Conservation (phyloP, 1,139 yeast species). For the Yamadazyma dushanensis region DNA sequence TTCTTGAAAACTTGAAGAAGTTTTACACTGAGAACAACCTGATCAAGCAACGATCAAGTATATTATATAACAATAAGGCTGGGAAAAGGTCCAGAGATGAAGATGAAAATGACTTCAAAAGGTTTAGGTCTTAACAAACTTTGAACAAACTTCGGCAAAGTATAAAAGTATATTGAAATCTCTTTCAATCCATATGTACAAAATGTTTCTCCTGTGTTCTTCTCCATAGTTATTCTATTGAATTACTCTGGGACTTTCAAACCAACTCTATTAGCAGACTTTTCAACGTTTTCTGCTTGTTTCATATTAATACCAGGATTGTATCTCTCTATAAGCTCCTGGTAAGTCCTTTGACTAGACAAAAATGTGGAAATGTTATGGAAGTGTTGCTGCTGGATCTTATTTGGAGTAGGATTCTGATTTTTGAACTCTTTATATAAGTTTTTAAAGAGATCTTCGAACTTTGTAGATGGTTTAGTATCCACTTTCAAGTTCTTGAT, state of each 20-base stretch:
- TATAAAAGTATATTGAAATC: slow-evolving; percentile 1
- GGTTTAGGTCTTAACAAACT: slow-evolving; percentile 5
- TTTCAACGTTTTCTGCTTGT: slow-evolving; percentile 73
- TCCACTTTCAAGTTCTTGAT: slow-evolving; percentile 24
- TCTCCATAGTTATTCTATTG: no score
- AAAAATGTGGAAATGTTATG: slow-evolving; percentile 56
- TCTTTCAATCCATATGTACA: no score
- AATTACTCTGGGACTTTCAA: slow-evolving; percentile 36
- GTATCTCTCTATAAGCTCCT: slow-evolving; percentile 78
- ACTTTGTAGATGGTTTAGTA: slow-evolving; percentile 13
- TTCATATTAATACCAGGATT: slow-evolving; percentile 81
- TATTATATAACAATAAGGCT: slow-evolving; percentile 33
- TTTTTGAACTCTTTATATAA: slow-evolving; percentile 23
- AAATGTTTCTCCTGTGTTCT: no score
- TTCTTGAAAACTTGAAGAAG: slow-evolving; percentile 42
- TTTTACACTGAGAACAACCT: slow-evolving; percentile 35
- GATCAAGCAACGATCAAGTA: slow-evolving; percentile 29
- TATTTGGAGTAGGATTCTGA: slow-evolving; percentile 16
- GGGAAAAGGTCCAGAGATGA: slow-evolving; percentile 34
- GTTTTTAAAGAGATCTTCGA: slow-evolving; percentile 22
- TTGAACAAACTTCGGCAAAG: no score
- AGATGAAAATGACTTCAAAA: slow-evolving; percentile 12
- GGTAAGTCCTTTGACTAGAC: slow-evolving; percentile 72
- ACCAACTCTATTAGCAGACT: slow-evolving; percentile 86
- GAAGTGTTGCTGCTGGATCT: slow-evolving; percentile 33